phyloP scores from a whole-genome alignment of 345 rosid species.

The Cardamine occulta region DNA sequence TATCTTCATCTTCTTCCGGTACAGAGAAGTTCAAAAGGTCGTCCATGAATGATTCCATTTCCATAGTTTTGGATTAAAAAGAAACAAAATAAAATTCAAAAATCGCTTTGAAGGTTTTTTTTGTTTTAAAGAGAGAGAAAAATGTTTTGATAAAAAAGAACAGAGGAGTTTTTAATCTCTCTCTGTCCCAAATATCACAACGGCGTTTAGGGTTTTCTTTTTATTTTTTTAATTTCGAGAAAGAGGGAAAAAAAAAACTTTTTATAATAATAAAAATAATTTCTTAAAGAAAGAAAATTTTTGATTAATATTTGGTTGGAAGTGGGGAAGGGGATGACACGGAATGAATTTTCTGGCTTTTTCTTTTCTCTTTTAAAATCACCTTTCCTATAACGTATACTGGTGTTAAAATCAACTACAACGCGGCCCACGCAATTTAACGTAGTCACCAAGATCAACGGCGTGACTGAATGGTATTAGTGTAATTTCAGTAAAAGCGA shows the following conservation, averaged over 20 bases:
- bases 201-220: slow-evolving; percentile 41
- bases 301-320: slow-evolving; percentile 41
- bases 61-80: slow-evolving; percentile 13
- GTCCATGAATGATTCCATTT: slow-evolving; percentile 46
- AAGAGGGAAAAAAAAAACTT: background rate
- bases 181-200: slow-evolving; percentile 35
- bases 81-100: background rate
- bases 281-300: background rate
- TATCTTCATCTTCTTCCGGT: slow-evolving; percentile 31
- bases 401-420: background rate
- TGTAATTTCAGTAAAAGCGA: background rate
- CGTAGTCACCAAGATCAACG: slow-evolving; percentile 28
- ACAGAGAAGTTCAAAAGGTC: slow-evolving; percentile 47
- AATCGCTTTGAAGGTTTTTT: slow-evolving; percentile 22
- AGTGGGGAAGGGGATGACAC: slow-evolving; percentile 47
- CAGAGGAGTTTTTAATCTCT: slow-evolving; percentile 37
- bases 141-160: slow-evolving; percentile 21
- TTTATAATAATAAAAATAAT: background rate
- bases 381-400: slow-evolving; percentile 40
- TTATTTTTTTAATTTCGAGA: slow-evolving; percentile 10
- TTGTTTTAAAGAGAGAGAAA: slow-evolving; percentile 39
- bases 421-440: slow-evolving; percentile 12
- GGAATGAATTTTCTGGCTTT: slow-evolving; percentile 30
- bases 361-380: slow-evolving; percentile 28
- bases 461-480: slow-evolving; percentile 8